A percentile compares a stretch with the other conserved stretches of the same genome.
These are phyloP conservation scores for Fusarium sp. DNA, from an alignment of 2,329 filamentous ascomycete species.

Conservation along the genomic window DNA sequence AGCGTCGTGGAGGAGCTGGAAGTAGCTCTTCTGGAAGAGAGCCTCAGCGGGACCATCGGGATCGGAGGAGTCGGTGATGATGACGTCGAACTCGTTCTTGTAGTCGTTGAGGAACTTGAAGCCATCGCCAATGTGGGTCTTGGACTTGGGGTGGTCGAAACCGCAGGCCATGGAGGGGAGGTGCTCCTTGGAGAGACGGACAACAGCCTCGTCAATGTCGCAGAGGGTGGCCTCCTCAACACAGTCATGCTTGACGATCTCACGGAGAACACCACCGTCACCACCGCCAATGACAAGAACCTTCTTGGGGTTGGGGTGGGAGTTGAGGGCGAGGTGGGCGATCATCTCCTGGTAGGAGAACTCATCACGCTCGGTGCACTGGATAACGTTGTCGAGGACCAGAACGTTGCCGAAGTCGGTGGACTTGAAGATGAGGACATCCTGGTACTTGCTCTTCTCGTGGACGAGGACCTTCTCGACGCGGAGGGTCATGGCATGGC, in stretches of 20 bases:
- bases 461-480: constrained; percentile 98
- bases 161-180: constrained; percentile 93
- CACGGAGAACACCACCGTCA: constrained; percentile 95
- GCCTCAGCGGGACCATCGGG: constrained; percentile 96
- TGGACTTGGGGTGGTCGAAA: constrained; percentile 93
- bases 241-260: constrained; percentile 98
- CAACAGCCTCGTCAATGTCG: constrained; percentile 99
- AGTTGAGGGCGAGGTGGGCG: constrained; percentile 97
- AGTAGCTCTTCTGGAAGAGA: constrained; percentile 99
- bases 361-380: constrained; percentile 98
- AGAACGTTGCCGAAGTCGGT: constrained; percentile 96
- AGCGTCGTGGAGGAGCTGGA: constrained; percentile 90
- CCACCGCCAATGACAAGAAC: constrained; percentile 98
- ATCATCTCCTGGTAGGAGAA: constrained; percentile 99
- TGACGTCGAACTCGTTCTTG: constrained; percentile 98
- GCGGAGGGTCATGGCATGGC: constrained; percentile 98
- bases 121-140: constrained; percentile 92
- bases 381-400: constrained; percentile 98
- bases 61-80: constrained; percentile 99
- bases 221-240: constrained; percentile 97
- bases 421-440: constrained; percentile 98
- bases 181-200: constrained; percentile 98
- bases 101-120: constrained; percentile 98
- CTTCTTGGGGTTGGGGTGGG: constrained; percentile 97
- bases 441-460: constrained; percentile 99